Evolutionary conservation across 2,329 filamentous ascomycete species (phyloP).

Genomic region (Alternaria metachromatica): DNA sequence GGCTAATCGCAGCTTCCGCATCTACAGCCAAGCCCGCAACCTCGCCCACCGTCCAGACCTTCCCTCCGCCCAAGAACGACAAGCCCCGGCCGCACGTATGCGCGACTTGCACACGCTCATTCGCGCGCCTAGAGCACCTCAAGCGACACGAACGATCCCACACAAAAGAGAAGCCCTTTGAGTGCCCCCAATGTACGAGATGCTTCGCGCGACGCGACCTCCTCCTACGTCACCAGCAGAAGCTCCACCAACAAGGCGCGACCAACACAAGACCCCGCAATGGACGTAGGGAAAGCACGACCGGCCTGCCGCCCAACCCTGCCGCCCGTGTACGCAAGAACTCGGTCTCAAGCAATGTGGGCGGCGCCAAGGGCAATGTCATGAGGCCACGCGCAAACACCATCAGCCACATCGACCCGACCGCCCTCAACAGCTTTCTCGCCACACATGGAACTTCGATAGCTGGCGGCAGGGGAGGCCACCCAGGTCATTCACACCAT

Average conservation of each 20-base stretch:
- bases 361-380: conserved; percentile 57
- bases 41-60: conserved; percentile 48
- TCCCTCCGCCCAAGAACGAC: conserved; percentile 91
- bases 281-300: conserved; percentile 81
- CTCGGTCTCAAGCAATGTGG: conserved; percentile 73
- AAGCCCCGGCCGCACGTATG: conserved; percentile 96
- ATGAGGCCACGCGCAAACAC: conserved; percentile 94
- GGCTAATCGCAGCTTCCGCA: conserved; percentile 34
- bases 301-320: conserved; percentile 72
- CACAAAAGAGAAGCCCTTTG: conserved; percentile 98
- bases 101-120: conserved; percentile 87
- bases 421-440: conserved; percentile 72
- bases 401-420: conserved; percentile 88
- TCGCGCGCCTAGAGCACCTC: conserved; percentile 92
- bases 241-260: conserved; percentile 91
- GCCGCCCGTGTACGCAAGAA: conserved; percentile 87
- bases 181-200: conserved; percentile 90
- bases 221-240: conserved; percentile 94
- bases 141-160: conserved; percentile 98
- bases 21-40: conserved; percentile 42
- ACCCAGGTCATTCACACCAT: conserved; percentile 69
- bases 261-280: conserved; percentile 86
- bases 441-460: conserved; percentile 62
- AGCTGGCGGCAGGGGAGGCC: conserved; percentile 58
- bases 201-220: conserved; percentile 95